Percentiles rank a stretch among this genome's conserved stretches.
Evolutionary conservation across 129 eudicot species (phyloP).

Genomic region (Silybum marianum): DNA sequence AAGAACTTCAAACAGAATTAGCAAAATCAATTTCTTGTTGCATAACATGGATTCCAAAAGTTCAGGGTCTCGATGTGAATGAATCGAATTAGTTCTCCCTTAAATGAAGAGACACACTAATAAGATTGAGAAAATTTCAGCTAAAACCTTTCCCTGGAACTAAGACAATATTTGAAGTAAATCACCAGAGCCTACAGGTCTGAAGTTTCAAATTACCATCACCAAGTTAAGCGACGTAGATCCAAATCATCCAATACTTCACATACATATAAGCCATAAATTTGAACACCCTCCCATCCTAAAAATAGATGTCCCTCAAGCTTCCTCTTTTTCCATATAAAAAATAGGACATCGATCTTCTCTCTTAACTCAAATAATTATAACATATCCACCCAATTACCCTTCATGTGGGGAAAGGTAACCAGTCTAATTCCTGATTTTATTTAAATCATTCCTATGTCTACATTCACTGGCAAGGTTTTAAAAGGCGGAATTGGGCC

Average conservation of each 20-base stretch:
- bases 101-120: not conserved
- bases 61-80: not conserved
- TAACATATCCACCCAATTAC: not conserved
- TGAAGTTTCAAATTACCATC: not conserved
- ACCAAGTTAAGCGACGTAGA: not conserved
- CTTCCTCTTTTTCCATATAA: not conserved
- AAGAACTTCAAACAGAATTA: not conserved
- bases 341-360: not conserved
- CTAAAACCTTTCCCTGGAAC: not conserved
- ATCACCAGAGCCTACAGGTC: constrained; percentile 1
- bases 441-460: not conserved
- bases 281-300: not conserved
- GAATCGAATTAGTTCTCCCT: not conserved
- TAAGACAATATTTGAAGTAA: not conserved
- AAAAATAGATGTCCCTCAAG: not conserved
- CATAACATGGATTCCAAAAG: not conserved
- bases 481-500: too few species aligned
- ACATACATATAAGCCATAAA: not conserved
- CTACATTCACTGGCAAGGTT: not conserved
- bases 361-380: not conserved
- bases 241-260: not conserved
- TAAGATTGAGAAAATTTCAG: not conserved
- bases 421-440: not conserved
- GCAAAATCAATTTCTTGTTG: constrained; percentile 1
- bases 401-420: not conserved